These are phyloP conservation scores for Candida glaebosa DNA, from an alignment of 805 yeast species.

Conservation along the genomic window DNA sequence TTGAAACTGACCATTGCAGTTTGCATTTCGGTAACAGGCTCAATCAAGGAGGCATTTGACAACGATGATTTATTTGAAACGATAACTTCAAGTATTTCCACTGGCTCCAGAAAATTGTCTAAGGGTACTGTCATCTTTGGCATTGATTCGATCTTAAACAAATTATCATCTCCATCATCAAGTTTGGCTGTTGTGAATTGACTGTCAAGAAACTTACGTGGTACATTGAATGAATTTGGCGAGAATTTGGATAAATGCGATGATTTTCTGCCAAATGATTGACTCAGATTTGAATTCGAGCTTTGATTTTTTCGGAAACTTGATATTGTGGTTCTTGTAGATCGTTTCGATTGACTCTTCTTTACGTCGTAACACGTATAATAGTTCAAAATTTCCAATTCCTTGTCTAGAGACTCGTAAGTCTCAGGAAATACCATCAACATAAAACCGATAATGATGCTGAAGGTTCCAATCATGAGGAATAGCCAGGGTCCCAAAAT, in stretches of 20 bases:
- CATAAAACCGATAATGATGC: slow-evolving; percentile 28
- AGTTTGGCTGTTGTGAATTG: background rate
- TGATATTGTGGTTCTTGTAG: background rate
- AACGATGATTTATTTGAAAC: too few relatives aligned
- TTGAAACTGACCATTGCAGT: background rate
- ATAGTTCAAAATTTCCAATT: background rate
- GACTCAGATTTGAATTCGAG: background rate
- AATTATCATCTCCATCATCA: background rate
- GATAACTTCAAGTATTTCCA: too few relatives aligned
- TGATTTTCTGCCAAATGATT: background rate
- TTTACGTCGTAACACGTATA: background rate
- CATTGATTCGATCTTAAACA: too few relatives aligned
- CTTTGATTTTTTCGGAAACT: background rate
- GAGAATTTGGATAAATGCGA: background rate
- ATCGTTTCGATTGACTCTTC: background rate
- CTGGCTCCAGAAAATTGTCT: background rate
- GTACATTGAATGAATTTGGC: background rate
- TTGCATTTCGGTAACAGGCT: background rate
- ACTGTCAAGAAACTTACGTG: background rate
- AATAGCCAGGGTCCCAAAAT: slow-evolving; percentile 39
- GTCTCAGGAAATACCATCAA: slow-evolving; percentile 45
- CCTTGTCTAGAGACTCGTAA: slow-evolving; percentile 15
- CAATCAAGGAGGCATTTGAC: too few relatives aligned
- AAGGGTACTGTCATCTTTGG: background rate
- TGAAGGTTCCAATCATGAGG: slow-evolving; percentile 30